A percentile compares a stretch with the other conserved stretches of the same genome.
These are phyloP conservation scores for Zasmidium citrigriseum DNA, from an alignment of 2,329 filamentous ascomycete species.

Conservation along the genomic window DNA sequence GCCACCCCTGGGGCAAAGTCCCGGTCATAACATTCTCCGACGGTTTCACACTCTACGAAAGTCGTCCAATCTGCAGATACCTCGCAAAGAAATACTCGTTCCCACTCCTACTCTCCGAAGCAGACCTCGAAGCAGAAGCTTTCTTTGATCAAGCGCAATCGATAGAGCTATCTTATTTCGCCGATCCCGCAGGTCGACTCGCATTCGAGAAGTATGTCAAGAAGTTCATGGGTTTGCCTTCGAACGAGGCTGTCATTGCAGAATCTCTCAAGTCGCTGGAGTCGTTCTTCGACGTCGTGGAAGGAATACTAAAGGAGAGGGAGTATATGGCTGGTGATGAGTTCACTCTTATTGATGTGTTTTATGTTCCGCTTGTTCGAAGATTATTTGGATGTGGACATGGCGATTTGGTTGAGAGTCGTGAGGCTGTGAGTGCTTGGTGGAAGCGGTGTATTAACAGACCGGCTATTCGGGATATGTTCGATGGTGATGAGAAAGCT, in stretches of 20 bases:
- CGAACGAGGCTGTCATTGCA: not conserved
- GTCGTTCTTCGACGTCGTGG: not conserved
- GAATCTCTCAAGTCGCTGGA: not conserved
- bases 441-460: not conserved
- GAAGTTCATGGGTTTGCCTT: not conserved
- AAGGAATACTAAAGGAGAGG: not conserved
- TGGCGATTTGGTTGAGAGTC: not conserved
- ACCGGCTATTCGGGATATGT: not conserved
- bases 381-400: not conserved
- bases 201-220: not conserved
- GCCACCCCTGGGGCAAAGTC: not conserved
- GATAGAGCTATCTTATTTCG: not conserved
- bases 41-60: not conserved
- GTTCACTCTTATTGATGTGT: not conserved
- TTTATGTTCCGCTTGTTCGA: not conserved
- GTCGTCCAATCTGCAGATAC: not conserved
- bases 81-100: not conserved
- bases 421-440: not conserved
- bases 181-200: not conserved
- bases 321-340: not conserved
- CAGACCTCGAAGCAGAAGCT: not conserved
- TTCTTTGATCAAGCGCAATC: not conserved
- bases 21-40: not conserved
- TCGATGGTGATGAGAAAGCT: no score
- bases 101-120: not conserved